These are phyloP conservation scores for Thelonectria olida DNA, from an alignment of 2,329 filamentous ascomycete species.

Conservation along the genomic window DNA sequence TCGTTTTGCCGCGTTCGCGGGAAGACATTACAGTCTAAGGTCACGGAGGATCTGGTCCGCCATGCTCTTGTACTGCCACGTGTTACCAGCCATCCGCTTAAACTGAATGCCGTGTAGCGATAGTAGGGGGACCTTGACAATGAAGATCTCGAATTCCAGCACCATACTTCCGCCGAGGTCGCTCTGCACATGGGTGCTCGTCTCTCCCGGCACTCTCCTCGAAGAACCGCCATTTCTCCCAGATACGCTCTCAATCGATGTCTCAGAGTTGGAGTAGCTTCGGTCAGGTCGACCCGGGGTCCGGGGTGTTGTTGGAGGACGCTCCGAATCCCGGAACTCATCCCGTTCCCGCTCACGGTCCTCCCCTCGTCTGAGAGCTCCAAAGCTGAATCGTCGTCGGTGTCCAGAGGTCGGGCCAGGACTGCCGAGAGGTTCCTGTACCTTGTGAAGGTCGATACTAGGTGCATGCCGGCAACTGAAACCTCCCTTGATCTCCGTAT, in stretches of 20 bases:
- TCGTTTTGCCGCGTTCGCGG: not conserved
- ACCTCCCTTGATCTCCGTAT: slow-evolving; percentile 89
- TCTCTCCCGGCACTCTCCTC: slow-evolving; percentile 79
- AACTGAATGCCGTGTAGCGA: slow-evolving; percentile 96
- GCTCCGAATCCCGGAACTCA: slow-evolving; percentile 71
- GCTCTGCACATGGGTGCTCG: slow-evolving; percentile 89
- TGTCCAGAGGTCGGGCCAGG: slow-evolving; percentile 68
- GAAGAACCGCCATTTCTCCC: slow-evolving; percentile 61
- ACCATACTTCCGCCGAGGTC: slow-evolving; percentile 87
- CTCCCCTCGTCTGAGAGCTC: slow-evolving; percentile 66
- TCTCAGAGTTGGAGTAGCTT: slow-evolving; percentile 88
- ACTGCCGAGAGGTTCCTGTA: slow-evolving; percentile 70
- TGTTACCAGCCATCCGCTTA: slow-evolving; percentile 94
- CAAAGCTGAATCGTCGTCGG: slow-evolving; percentile 84
- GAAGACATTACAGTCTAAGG: slow-evolving; percentile 71
- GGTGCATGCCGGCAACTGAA: slow-evolving; percentile 90
- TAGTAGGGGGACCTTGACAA: slow-evolving; percentile 95
- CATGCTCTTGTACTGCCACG: slow-evolving; percentile 99
- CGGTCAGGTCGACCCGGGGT: slow-evolving; percentile 57
- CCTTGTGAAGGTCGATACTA: slow-evolving; percentile 86
- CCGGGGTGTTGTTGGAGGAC: slow-evolving; percentile 51
- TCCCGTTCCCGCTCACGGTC: slow-evolving; percentile 76
- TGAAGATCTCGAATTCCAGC: slow-evolving; percentile 92
- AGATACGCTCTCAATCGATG: slow-evolving; percentile 78
- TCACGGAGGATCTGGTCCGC: slow-evolving; percentile 93